Base-by-base conservation (phyloP, 805 yeast genomes). In the Pichia ethanolica region DNA sequence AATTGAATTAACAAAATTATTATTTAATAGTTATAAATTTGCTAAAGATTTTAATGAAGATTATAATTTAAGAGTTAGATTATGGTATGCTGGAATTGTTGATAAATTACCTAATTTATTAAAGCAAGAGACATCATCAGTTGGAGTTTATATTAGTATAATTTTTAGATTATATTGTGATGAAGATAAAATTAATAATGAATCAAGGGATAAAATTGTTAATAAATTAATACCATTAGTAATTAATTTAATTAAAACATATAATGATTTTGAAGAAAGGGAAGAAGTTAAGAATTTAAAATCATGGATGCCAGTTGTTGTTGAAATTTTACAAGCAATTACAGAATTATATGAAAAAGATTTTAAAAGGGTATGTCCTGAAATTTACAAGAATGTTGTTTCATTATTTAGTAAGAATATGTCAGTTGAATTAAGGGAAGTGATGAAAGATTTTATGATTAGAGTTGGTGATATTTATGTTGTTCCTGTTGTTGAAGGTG, bases 291-390 rank as follows among this genome's bases (percentile, higher is more conserved):
- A 95, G 60, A 87, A 87, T 64, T 81, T 91, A 41, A 73, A 78
- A 14, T 83, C 95, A 4, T 85, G 97, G 95, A 76, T 86, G 59
- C 97, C 98, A 0, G 97, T 93, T 20, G 89, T 91, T 38, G 84
- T 87, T 35, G 96, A 86, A 63, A 85, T 93, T 27, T 70, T 84
- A 54, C 89, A 86, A 63, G 97, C 96, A 3, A 84, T 83, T 59
- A 78, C 80, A 43, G 86, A 82, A 60, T 75, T 93, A 56, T 86
- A 85, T 57, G 86, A 82, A 45, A 78, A 70, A 1, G 95, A 89
- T 64, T 89, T 88, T 63, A 63, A 63, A 35, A 64, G 65, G 46
- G 72, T 78, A 59, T 75, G 86, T 57, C 81, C 88, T 0, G 71
- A 64, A 20, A 76, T 84, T 70, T 86, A 83, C 64, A 73, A 71